Evolutionary conservation across 192 early-diverging fungal genomes (phyloP).

Genomic region (Coemansia sp.): DNA sequence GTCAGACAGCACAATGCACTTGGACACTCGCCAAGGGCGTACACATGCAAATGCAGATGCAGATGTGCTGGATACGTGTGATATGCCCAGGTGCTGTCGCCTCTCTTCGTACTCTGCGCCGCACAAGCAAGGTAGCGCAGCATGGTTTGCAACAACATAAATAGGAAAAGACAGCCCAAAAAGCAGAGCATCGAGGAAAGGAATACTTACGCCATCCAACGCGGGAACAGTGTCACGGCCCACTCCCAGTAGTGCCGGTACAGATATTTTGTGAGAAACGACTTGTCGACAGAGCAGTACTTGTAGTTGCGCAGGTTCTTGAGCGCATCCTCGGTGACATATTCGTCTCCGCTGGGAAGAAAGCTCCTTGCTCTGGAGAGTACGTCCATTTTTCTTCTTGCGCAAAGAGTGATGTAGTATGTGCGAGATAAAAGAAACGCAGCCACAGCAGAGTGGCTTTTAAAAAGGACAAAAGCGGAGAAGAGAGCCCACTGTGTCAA

Average conservation of each 20-base stretch:
- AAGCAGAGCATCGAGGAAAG: background rate
- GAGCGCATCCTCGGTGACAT: conserved; percentile 68
- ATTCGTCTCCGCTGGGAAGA: conserved; percentile 56
- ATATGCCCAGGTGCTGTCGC: background rate
- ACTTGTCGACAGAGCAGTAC: conserved; percentile 81
- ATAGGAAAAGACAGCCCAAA: background rate
- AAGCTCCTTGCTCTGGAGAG: conserved; percentile 23
- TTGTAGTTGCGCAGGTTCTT: conserved; percentile 76
- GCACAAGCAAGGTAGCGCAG: background rate
- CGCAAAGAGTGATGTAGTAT: background rate
- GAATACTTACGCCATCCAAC: conserved; percentile 89
- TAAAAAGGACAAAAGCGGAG: background rate
- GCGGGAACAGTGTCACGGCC: conserved; percentile 82
- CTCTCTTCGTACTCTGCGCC: background rate
- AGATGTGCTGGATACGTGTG: background rate
- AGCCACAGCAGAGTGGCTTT: conserved; percentile 5
- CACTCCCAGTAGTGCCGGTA: conserved; percentile 89
- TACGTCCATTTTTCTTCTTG: background rate
- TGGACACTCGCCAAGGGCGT: too few relatives aligned
- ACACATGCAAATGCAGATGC: background rate
- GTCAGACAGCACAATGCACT: too few relatives aligned
- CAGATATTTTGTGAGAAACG: conserved; percentile 77
- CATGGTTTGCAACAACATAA: background rate
- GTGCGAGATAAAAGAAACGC: conserved; percentile 10
- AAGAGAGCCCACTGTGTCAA: background rate